phyloP scores from a whole-genome alignment of 306 rosid genomes.

The Malus asiatica region DNA sequence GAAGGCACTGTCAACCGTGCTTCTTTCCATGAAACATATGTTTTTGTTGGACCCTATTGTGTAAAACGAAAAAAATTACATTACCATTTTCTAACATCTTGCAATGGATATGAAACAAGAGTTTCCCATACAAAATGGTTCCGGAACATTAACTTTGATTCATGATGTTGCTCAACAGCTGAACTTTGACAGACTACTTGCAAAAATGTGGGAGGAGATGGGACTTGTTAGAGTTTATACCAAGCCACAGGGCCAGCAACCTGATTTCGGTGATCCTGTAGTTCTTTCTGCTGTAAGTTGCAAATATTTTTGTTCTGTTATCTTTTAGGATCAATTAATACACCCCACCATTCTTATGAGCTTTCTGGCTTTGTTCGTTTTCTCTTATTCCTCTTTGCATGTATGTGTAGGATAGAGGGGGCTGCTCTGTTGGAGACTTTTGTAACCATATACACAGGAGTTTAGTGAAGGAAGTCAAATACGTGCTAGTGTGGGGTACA shows the following conservation, averaged over 20 bases:
- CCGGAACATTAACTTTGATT: background rate
- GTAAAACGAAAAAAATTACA: background rate
- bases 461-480: conserved; percentile 92
- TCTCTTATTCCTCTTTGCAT: conserved; percentile 20
- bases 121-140: background rate
- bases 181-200: conserved; percentile 89
- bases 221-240: conserved; percentile 97
- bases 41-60: background rate
- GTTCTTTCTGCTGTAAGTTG: conserved; percentile 88
- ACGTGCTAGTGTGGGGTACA: conserved; percentile 93
- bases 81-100: background rate
- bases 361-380: background rate
- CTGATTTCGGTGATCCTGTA: conserved; percentile 87
- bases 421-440: conserved; percentile 90
- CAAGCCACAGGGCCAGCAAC: conserved; percentile 99
- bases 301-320: conserved; percentile 1
- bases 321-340: conserved; percentile 5
- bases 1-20: background rate
- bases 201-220: conserved; percentile 99
- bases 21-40: background rate
- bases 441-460: conserved; percentile 97
- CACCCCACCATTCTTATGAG: background rate
- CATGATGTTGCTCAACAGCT: conserved; percentile 49
- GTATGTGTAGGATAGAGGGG: conserved; percentile 83
- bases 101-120: background rate